These are phyloP conservation scores for Clavaria fumosa DNA, from an alignment of 768 basidiomycete species.

Conservation along the genomic window DNA sequence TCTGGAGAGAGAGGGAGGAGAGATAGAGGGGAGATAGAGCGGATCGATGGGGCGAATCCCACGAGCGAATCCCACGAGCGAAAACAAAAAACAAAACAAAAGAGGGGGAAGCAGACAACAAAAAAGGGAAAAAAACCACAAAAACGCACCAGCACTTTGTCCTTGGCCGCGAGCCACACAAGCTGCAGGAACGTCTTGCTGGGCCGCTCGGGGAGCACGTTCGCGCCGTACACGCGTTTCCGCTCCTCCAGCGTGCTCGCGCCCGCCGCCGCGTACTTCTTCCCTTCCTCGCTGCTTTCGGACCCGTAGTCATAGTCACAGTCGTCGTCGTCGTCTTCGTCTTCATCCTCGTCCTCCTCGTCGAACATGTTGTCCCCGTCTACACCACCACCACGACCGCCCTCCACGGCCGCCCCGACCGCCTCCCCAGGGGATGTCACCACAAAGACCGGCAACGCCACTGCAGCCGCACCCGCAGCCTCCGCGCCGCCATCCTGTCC, in stretches of 20 bases:
- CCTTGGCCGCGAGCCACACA: constrained; percentile 79
- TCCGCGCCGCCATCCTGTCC: constrained; percentile 12
- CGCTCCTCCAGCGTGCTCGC: constrained; percentile 49
- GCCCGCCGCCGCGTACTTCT: constrained; percentile 27
- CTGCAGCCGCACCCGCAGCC: constrained; percentile 1
- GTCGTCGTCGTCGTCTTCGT: too few relatives aligned
- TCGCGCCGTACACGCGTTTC: constrained; percentile 55
- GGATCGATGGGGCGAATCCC: too few relatives aligned
- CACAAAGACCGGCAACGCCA: constrained; percentile 16
- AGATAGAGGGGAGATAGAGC: too few relatives aligned
- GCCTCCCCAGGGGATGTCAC: constrained; percentile 10
- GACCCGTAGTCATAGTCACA: constrained; percentile 9
- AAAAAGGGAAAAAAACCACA: constrained; percentile 5
- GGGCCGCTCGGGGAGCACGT: constrained; percentile 54
- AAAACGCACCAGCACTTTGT: constrained; percentile 68
- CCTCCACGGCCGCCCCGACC: constrained; percentile 7
- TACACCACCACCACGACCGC: too few relatives aligned
- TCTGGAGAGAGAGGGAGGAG: too few relatives aligned
- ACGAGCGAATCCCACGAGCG: too few relatives aligned
- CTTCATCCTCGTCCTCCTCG: too few relatives aligned
- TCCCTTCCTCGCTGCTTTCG: constrained; percentile 12
- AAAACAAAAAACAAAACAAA: too few relatives aligned
- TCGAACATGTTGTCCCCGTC: too few relatives aligned
- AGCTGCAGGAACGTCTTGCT: constrained; percentile 56
- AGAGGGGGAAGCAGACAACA: too few relatives aligned